phyloP scores from a whole-genome alignment of 805 yeast genomes.

The Candida jianshihensis region DNA sequence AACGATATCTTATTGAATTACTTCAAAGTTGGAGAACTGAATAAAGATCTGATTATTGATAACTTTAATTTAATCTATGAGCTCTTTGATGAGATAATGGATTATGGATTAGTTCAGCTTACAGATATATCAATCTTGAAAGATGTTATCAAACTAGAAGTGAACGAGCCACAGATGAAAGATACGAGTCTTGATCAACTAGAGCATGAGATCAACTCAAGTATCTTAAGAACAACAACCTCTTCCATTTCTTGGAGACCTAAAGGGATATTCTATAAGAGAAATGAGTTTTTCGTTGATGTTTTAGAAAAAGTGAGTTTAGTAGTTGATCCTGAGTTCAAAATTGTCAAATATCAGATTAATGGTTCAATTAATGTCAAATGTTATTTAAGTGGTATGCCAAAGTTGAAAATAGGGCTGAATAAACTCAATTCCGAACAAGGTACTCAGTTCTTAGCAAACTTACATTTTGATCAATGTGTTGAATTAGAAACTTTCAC shows the following conservation, averaged over 20 bases:
- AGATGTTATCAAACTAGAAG: constrained; percentile 66
- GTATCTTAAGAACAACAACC: constrained; percentile 71
- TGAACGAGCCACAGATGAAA: constrained; percentile 27
- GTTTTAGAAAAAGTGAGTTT: constrained; percentile 71
- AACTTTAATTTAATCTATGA: constrained; percentile 73
- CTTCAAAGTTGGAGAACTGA: constrained; percentile 33
- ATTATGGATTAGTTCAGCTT: constrained; percentile 78
- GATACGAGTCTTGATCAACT: constrained; percentile 9
- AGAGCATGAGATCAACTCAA: constrained; percentile 44
- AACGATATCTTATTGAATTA: constrained; percentile 39
- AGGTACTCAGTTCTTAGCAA: constrained; percentile 44
- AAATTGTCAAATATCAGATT: constrained; percentile 59
- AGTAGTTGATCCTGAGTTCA: constrained; percentile 46
- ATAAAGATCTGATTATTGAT: constrained; percentile 58
- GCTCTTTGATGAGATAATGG: constrained; percentile 84
- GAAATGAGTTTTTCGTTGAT: constrained; percentile 86
- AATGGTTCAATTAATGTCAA: constrained; percentile 68
- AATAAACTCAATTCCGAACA: constrained; percentile 42
- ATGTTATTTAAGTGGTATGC: constrained; percentile 87
- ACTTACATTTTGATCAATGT: constrained; percentile 82
- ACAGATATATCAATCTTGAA: constrained; percentile 73
- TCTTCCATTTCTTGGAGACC: constrained; percentile 87
- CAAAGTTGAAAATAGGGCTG: constrained; percentile 66
- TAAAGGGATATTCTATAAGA: constrained; percentile 80
- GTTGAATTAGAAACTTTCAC: constrained; percentile 59